Evolutionary conservation across 2,329 filamentous ascomycete genomes (phyloP).

Genomic region (Alternaria sp.): DNA sequence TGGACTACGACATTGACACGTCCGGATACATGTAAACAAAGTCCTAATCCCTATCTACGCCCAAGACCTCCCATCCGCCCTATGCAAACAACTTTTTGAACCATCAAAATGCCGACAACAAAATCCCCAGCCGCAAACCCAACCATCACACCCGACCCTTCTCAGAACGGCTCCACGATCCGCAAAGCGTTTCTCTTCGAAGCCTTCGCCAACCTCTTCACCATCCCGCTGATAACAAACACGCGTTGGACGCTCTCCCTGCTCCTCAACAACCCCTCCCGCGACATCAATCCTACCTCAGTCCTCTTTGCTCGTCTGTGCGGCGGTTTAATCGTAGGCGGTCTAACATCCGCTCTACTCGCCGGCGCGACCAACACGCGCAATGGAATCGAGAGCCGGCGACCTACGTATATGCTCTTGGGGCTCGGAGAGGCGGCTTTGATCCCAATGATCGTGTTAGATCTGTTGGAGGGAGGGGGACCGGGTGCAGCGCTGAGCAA

Average conservation of each 20-base stretch:
- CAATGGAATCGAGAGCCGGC: slow-evolving; percentile 33
- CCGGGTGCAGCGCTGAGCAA: slow-evolving; percentile 27
- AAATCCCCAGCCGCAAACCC: slow-evolving; percentile 33
- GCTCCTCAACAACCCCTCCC: slow-evolving; percentile 24
- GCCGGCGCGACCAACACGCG: slow-evolving; percentile 30
- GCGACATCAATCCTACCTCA: slow-evolving; percentile 29
- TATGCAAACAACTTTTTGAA: background rate
- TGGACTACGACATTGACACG: background rate
- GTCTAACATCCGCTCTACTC: slow-evolving; percentile 31
- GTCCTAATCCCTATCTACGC: background rate
- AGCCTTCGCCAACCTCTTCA: slow-evolving; percentile 37
- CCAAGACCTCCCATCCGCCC: background rate
- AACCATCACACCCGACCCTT: slow-evolving; percentile 21
- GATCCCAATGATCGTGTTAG: slow-evolving; percentile 28
- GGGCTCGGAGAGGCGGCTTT: slow-evolving; percentile 28
- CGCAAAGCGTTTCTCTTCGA: slow-evolving; percentile 37
- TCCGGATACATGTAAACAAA: background rate
- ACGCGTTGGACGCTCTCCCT: slow-evolving; percentile 28
- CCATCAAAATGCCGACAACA: background rate
- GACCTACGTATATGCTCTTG: slow-evolving; percentile 31
- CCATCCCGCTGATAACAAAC: slow-evolving; percentile 32
- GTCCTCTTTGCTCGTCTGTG: slow-evolving; percentile 35
- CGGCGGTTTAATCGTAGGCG: slow-evolving; percentile 30
- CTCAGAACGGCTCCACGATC: slow-evolving; percentile 23
- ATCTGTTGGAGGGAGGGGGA: slow-evolving; percentile 23